phyloP scores from a whole-genome alignment of 2,329 filamentous ascomycete species.

The Simplicillium aogashimaense region DNA sequence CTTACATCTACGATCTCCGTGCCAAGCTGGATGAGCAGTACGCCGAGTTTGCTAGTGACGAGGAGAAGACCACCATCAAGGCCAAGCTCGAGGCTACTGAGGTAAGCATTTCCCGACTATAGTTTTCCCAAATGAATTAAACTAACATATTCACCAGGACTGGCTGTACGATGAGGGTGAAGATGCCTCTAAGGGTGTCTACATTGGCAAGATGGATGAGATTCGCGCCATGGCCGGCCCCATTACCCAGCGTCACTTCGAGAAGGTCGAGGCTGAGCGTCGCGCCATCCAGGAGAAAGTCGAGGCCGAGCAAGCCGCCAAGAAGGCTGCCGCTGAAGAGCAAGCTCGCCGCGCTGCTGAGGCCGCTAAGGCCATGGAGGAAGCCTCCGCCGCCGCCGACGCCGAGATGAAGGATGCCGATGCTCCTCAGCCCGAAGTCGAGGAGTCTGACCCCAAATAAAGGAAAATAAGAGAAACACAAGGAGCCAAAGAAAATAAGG shows the following conservation, averaged over 20 bases:
- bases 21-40: slow-evolving; percentile 93
- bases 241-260: slow-evolving; percentile 88
- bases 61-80: slow-evolving; percentile 82
- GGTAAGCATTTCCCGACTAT: slow-evolving; percentile 45
- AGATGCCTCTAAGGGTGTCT: slow-evolving; percentile 86
- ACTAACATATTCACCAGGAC: slow-evolving; percentile 47
- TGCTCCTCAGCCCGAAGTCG: slow-evolving; percentile 33
- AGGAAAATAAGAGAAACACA: slow-evolving; percentile 8
- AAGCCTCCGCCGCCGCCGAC: slow-evolving; percentile 36
- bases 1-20: slow-evolving; percentile 92
- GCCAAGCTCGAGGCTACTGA: slow-evolving; percentile 75
- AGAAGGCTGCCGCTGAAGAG: slow-evolving; percentile 53
- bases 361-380: slow-evolving; percentile 30
- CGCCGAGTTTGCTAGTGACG: slow-evolving; percentile 77
- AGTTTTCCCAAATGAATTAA: no score
- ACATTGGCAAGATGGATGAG: slow-evolving; percentile 92
- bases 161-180: slow-evolving; percentile 98
- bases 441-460: slow-evolving; percentile 27
- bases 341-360: slow-evolving; percentile 40
- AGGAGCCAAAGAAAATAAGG: no score
- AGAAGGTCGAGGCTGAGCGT: slow-evolving; percentile 84
- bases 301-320: slow-evolving; percentile 69
- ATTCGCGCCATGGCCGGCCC: slow-evolving; percentile 85
- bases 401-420: slow-evolving; percentile 58
- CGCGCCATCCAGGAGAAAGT: slow-evolving; percentile 65